phyloP scores from a whole-genome alignment of 495 filamentous ascomycete species.

The Acidomyces sp. region DNA sequence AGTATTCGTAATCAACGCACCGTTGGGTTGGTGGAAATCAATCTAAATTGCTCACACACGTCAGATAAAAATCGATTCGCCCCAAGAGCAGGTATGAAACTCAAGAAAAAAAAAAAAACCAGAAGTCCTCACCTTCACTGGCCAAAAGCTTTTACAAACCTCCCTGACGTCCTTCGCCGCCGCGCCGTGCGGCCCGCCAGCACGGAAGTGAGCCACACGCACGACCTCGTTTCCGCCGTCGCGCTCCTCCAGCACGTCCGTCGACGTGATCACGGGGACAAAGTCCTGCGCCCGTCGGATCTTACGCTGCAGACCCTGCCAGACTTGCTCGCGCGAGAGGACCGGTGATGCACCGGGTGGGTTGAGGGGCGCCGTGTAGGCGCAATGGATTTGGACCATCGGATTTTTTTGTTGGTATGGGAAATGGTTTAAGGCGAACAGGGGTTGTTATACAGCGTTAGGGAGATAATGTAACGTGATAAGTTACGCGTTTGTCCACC shows the following conservation, averaged over 20 bases:
- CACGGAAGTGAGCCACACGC: conserved; percentile 13
- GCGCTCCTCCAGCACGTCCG: conserved; percentile 30
- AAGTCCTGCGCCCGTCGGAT: conserved; percentile 39
- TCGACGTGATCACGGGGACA: conserved; percentile 35
- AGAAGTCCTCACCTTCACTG: conserved; percentile 25
- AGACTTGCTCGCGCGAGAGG: conserved; percentile 37
- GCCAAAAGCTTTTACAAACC: conserved; percentile 15
- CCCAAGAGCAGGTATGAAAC: no score
- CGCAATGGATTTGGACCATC: conserved; percentile 34
- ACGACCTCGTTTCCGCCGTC: conserved; percentile 22
- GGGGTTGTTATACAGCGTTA: no score
- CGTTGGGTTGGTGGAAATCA: conserved; percentile 25
- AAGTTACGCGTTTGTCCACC: no score
- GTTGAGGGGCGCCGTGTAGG: conserved; percentile 43
- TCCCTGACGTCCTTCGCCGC: conserved; percentile 13
- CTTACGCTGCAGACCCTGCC: conserved; percentile 40
- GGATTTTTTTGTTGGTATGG: no score
- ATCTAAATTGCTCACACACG: no score
- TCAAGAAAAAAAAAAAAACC: no score
- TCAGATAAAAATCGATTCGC: no score
- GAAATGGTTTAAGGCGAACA: no score
- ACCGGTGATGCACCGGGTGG: conserved; percentile 29
- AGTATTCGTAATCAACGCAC: conserved; percentile 35
- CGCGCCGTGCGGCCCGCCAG: not conserved
- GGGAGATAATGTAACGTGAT: no score